phyloP scores from a whole-genome alignment of 2,329 filamentous ascomycete genomes.

The Beauveria bassiana region DNA sequence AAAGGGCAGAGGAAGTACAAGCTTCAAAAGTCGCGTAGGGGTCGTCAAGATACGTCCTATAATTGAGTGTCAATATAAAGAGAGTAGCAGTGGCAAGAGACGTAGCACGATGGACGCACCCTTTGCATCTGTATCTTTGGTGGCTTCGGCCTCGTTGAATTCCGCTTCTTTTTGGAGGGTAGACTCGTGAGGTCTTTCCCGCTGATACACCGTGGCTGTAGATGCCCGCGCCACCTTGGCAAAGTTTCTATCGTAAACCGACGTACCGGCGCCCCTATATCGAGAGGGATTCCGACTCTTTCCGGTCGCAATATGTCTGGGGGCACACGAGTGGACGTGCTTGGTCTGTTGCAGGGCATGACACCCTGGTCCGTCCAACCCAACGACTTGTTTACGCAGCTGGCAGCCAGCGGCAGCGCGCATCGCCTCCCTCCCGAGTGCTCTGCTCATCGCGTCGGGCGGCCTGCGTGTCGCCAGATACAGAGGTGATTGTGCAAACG shows the following conservation, averaged over 20 bases:
- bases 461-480: not conserved
- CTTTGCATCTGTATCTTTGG: slow-evolving; percentile 17
- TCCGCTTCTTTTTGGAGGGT: not conserved
- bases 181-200: not conserved
- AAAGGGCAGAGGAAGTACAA: slow-evolving; percentile 63
- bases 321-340: not conserved
- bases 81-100: not conserved
- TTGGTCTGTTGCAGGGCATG: not conserved
- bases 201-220: slow-evolving; percentile 4
- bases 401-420: not conserved
- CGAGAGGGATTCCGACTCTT: not conserved
- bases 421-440: slow-evolving; percentile 2
- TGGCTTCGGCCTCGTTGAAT: slow-evolving; percentile 5
- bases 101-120: slow-evolving; percentile 11
- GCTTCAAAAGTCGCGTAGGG: slow-evolving; percentile 70
- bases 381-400: not conserved
- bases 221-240: slow-evolving; percentile 4
- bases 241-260: not conserved
- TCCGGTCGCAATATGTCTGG: not conserved
- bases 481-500: not conserved
- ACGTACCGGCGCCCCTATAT: not conserved
- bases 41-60: slow-evolving; percentile 73
- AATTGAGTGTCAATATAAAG: not conserved
- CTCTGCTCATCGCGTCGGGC: not conserved
- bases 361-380: not conserved